Evolutionary conservation across 305 asterid species (phyloP).

Genomic region (Rubia peregrina): DNA sequence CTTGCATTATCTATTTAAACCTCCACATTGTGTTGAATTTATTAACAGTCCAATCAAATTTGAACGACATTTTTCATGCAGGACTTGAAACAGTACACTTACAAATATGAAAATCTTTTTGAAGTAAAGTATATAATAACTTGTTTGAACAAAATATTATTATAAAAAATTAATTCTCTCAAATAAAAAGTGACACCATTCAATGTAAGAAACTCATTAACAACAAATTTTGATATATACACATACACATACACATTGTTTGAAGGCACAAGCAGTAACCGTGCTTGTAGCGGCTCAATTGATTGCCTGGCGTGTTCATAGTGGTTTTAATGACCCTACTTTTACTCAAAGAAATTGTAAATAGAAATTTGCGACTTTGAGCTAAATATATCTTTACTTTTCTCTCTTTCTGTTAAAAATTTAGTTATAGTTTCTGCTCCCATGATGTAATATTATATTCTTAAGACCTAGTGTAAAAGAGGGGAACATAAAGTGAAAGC

Average conservation of each 20-base stretch:
- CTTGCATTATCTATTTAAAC: constrained; percentile 15
- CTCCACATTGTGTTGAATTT: background rate
- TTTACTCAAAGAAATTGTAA: background rate
- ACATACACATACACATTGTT: too few species aligned
- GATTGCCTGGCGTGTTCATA: too few species aligned
- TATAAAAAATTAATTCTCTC: background rate
- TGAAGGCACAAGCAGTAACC: too few species aligned
- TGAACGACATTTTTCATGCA: background rate
- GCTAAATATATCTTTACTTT: too few species aligned
- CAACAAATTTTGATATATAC: too few species aligned
- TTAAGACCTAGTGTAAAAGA: background rate
- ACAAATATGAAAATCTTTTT: background rate
- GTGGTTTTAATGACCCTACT: too few species aligned
- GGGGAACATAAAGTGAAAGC: too few species aligned
- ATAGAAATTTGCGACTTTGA: background rate
- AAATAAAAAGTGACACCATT: too few species aligned
- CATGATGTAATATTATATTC: too few species aligned
- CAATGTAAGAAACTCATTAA: too few species aligned
- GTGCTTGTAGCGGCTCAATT: too few species aligned
- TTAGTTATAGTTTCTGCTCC: too few species aligned
- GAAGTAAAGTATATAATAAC: background rate
- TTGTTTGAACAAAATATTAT: background rate
- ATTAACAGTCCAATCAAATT: background rate
- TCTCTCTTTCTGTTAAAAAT: background rate
- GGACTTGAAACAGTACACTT: background rate